A percentile compares a stretch with the other conserved stretches of the same genome.
phyloP scores from a whole-genome alignment of 1,139 yeast species.

The Chernovozyma aurita region DNA sequence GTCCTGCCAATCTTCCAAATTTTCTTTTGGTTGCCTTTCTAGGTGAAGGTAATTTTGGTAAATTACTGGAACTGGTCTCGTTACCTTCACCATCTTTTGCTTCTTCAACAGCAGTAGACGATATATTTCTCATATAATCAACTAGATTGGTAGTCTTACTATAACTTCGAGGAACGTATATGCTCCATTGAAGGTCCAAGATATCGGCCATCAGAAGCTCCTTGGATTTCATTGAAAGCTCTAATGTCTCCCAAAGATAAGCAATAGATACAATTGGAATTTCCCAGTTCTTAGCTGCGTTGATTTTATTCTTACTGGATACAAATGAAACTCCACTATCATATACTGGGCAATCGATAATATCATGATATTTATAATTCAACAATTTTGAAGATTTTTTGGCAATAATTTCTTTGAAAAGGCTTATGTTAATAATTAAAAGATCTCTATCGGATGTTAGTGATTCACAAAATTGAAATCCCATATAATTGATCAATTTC shows the following conservation, averaged over 20 bases:
- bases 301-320: conserved; percentile 50
- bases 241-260: conserved; percentile 41
- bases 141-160: conserved; percentile 25
- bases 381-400: conserved; percentile 38
- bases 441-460: conserved; percentile 58
- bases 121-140: conserved; percentile 25
- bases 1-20: conserved; percentile 32
- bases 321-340: conserved; percentile 30
- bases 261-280: conserved; percentile 55
- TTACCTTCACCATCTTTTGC: conserved; percentile 4
- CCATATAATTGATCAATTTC: conserved; percentile 52
- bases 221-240: conserved; percentile 6
- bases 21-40: conserved; percentile 26
- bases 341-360: conserved; percentile 34
- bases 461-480: conserved; percentile 47
- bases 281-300: conserved; percentile 53
- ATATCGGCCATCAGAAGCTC: conserved; percentile 27
- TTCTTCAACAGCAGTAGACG: conserved; percentile 1
- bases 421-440: conserved; percentile 57
- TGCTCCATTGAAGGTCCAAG: conserved; percentile 46
- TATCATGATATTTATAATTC: conserved; percentile 31
- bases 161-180: conserved; percentile 39
- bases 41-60: conserved; percentile 34
- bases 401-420: conserved; percentile 32
- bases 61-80: background rate